phyloP scores from a whole-genome alignment of 2,329 filamentous ascomycete genomes.

The Cyclaneusma minus region DNA sequence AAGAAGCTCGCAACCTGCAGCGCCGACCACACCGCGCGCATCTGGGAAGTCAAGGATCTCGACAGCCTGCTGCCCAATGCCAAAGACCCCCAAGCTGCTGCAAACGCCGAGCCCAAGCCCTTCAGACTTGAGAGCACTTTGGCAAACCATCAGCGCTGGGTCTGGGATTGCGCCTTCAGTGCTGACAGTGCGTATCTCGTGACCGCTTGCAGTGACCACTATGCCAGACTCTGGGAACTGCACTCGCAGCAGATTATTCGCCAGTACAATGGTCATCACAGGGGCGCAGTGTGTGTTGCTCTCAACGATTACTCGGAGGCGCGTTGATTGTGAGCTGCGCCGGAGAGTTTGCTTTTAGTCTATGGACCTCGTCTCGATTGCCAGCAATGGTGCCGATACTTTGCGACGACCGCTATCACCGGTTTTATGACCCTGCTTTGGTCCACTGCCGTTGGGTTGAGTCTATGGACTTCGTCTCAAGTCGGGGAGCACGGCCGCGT shows the following conservation, averaged over 20 bases:
- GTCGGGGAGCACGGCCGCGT: too few relatives aligned
- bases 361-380: too few relatives aligned
- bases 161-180: conserved; percentile 66
- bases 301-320: conserved; percentile 43
- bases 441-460: too few relatives aligned
- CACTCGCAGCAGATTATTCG: conserved; percentile 53
- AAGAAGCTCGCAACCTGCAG: conserved; percentile 61
- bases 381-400: too few relatives aligned
- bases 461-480: too few relatives aligned
- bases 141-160: conserved; percentile 60
- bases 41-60: conserved; percentile 80
- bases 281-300: conserved; percentile 57
- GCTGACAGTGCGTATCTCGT: conserved; percentile 61
- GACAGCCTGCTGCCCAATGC: conserved; percentile 25
- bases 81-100: conserved; percentile 15
- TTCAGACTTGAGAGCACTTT: conserved; percentile 56
- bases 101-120: conserved; percentile 25
- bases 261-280: conserved; percentile 63
- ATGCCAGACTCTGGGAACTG: conserved; percentile 58
- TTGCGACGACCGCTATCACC: too few relatives aligned
- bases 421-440: too few relatives aligned
- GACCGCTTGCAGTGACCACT: conserved; percentile 60
- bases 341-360: background rate
- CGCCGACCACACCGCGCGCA: conserved; percentile 74
- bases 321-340: conserved; percentile 8